A percentile compares a stretch with the other conserved stretches of the same genome.
Conservation (phyloP, 108 stramenopile species). For the Asterionellopsis glacialis region DNA sequence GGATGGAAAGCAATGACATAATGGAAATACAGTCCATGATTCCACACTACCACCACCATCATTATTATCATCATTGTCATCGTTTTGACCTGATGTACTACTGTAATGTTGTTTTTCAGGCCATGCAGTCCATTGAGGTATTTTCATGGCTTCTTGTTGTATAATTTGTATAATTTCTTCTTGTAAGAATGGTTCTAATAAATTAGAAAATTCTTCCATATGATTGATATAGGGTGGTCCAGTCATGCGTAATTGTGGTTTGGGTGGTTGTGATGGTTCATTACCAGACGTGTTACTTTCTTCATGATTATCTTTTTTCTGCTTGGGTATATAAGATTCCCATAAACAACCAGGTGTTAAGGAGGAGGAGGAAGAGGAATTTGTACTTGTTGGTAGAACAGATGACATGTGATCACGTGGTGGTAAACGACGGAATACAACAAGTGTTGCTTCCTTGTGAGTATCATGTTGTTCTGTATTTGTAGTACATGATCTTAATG, state of each 20-base stretch:
- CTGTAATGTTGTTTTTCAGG: slow-evolving; percentile 83
- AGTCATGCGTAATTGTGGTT: slow-evolving; percentile 20
- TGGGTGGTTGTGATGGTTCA: slow-evolving; percentile 2
- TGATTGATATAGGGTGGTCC: slow-evolving; percentile 61
- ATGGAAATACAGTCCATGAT: slow-evolving; percentile 91
- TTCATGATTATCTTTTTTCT: slow-evolving; percentile 13
- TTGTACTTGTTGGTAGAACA: slow-evolving; percentile 9
- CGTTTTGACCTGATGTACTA: slow-evolving; percentile 19
- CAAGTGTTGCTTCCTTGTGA: slow-evolving; percentile 14
- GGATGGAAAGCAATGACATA: slow-evolving; percentile 93
- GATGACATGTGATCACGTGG: slow-evolving; percentile 9
- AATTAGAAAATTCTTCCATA: slow-evolving; percentile 27
- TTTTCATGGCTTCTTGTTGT: slow-evolving; percentile 47
- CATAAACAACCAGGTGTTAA: slow-evolving; percentile 49
- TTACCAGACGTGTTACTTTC: slow-evolving; percentile 9
- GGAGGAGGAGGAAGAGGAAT: background rate
- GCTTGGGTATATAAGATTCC: slow-evolving; percentile 39
- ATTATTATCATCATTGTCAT: slow-evolving; percentile 1
- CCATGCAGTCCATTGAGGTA: slow-evolving; percentile 90
- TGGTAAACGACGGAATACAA: slow-evolving; percentile 27
- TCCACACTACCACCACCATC: slow-evolving; percentile 12
- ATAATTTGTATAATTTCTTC: slow-evolving; percentile 26
- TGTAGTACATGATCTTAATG: background rate
- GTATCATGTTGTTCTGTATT: background rate
- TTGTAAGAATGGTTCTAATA: slow-evolving; percentile 40